Base-by-base conservation (phyloP, 345 rosid species). In the Passiflora organensis region DNA sequence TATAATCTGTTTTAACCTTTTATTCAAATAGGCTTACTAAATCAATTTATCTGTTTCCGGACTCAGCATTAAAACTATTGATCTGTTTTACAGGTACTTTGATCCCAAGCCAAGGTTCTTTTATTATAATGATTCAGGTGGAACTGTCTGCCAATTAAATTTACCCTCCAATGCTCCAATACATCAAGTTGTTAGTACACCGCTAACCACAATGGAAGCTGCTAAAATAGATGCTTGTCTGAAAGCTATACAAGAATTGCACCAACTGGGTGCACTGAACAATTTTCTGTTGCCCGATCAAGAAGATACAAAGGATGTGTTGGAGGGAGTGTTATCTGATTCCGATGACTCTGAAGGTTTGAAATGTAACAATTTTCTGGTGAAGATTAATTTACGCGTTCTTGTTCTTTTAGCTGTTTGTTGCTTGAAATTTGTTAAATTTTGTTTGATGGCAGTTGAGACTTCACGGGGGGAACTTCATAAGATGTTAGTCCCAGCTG, bases 111-210 rank as follows among this genome's bases (percentile, higher is more conserved):
- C 95, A 60, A 78, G 66, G 55, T 85, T 87, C 75, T 79, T 58
- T 51, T 87, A 75, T 72, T 65, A 71, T 53, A 95, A 87, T 64
- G 90, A 85, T 67, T 55, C 60, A 25, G 84, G 72, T 17, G 98
- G 96, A 63, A 85, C 78, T n/a, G 64, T 84, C 68, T 91, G 98
- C 70, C 78, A 49, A 58, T 65, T 85, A 66, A 63, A 63, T 43
- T 78, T 91, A 50, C 98, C 98, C 66, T 69, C 91, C 48, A 91
- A 87, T 78, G 85, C 98, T 74, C 95, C 96, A 48, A 58, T 74
- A 52, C 73, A 78, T 74, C 75, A 78, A 62, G 72, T 85, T 49
- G 67, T 64, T 45, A 65, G 98, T 63, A 46, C 72, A 8, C 81
- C 83, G 24, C 89, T 68, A 63, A 55, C 84, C 63, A 85, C 95